Percentiles rank a stretch among this genome's conserved stretches.
Evolutionary conservation across 495 filamentous ascomycete genomes (phyloP).

Genomic region (Penicillium cataractarum): DNA sequence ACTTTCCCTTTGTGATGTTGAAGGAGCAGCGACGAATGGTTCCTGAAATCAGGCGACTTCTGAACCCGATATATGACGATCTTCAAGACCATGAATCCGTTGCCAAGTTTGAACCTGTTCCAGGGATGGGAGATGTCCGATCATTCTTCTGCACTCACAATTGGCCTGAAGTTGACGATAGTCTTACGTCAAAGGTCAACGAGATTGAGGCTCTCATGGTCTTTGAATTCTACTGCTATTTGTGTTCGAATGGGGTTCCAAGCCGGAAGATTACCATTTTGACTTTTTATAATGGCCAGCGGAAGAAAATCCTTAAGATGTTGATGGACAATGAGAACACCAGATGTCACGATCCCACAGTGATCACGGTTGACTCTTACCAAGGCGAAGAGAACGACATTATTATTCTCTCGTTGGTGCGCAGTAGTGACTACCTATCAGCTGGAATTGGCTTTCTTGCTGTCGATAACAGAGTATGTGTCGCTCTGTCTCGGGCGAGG

Average conservation of each 20-base stretch:
- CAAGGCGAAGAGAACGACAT: constrained; percentile 95
- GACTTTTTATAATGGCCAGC: constrained; percentile 91
- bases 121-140: constrained; percentile 76
- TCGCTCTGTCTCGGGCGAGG: constrained; percentile 85
- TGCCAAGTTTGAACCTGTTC: constrained; percentile 58
- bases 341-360: constrained; percentile 53
- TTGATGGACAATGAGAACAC: constrained; percentile 55
- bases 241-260: constrained; percentile 66
- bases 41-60: constrained; percentile 65
- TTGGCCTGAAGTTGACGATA: constrained; percentile 67
- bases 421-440: constrained; percentile 56
- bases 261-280: constrained; percentile 74
- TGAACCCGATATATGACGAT: constrained; percentile 67
- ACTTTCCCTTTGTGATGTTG: constrained; percentile 64
- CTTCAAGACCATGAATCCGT: constrained; percentile 75
- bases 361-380: constrained; percentile 88
- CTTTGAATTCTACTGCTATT: constrained; percentile 69
- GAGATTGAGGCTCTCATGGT: constrained; percentile 78
- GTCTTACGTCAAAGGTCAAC: constrained; percentile 72
- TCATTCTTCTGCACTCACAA: constrained; percentile 74
- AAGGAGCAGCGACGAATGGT: constrained; percentile 71
- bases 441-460: constrained; percentile 69
- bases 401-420: constrained; percentile 80
- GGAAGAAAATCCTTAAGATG: constrained; percentile 60
- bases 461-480: constrained; percentile 79